Evolutionary conservation across 768 basidiomycete genomes (phyloP), one percentile per base, ranked within the genome.

Genomic region (Pulveroboletus frians): DNA sequence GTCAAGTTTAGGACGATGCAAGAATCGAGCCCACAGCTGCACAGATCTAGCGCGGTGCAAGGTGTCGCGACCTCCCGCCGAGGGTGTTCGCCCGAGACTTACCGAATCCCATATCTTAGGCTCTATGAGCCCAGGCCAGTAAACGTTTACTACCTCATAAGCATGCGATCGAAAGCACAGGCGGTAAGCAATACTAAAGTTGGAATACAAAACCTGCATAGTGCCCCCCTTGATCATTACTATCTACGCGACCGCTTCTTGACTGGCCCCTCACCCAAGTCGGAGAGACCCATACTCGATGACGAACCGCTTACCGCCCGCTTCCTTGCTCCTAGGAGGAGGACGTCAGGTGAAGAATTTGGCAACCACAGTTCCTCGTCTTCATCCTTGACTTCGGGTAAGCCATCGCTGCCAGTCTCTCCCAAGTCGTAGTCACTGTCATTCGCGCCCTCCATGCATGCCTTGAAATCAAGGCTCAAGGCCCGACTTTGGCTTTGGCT

Each of bases 361-460:
- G 72, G 68, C 17, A 76, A 58, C 58, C 68, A 65, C 59, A 73
- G 70, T 18, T 74, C 72, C 17, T 74, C 76, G 9, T 70, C 68
- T 7, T 63, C 67, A 17, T 56, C 65, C 15, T 41, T 41, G 46
- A 51, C 44, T 9, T 26, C 40, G 3, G 32, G 11, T 23, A 48
- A n/a, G 1, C 21, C 40, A 47, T 61, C 52, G 11, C 42, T 39
- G 13, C 49, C 54, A n/a, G 20, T 34, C 17, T 41, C 53, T 17
- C 32, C 46, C 1, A 17, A 10, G 29, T 36, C 47, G 6, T 49
- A 46, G 9, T 21, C 26, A 15, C 29, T 2, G 14, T 8, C 41
- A 27, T 38, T 35, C 7, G 44, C 42, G 23, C 29, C 36, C 14
- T 52, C 49, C 27, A 41, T 23, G 5, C 35, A 29, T 11, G 9